Conservation (phyloP, 2,329 filamentous ascomycete genomes). For the Penicillium decumbens region DNA sequence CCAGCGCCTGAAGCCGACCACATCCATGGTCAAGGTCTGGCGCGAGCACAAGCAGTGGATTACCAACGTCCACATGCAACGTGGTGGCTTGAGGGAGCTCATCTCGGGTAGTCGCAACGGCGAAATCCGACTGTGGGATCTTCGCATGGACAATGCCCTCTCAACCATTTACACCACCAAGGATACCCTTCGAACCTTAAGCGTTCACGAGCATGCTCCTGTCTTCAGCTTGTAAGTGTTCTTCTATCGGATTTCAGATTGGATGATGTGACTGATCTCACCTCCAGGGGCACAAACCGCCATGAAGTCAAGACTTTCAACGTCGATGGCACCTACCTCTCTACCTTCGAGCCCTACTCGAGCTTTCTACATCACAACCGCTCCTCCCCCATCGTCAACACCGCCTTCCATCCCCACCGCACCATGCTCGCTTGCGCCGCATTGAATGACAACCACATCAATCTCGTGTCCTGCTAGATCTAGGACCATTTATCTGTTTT, state of each 20-base stretch:
- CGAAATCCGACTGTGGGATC: constrained; percentile 93
- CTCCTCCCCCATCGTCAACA: constrained; percentile 75
- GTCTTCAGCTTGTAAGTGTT: constrained; percentile 85
- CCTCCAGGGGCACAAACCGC: constrained; percentile 71
- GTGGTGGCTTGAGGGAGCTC: constrained; percentile 86
- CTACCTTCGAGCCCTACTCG: constrained; percentile 81
- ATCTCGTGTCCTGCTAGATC: constrained; percentile 67
- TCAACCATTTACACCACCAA: constrained; percentile 69
- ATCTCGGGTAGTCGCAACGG: constrained; percentile 87
- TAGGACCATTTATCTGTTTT: background rate
- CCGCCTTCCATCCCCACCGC: constrained; percentile 90
- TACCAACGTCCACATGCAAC: constrained; percentile 92
- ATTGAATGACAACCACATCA: constrained; percentile 82
- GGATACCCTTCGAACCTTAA: constrained; percentile 75
- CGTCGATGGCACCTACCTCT: constrained; percentile 72
- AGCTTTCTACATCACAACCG: constrained; percentile 79
- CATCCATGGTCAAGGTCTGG: constrained; percentile 95
- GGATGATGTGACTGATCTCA: constrained; percentile 10
- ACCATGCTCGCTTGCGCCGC: constrained; percentile 87
- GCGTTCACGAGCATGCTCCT: constrained; percentile 91
- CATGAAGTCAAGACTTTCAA: constrained; percentile 92
- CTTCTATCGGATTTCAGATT: background rate
- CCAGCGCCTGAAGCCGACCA: constrained; percentile 73
- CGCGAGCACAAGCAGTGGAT: constrained; percentile 96
- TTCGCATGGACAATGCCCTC: constrained; percentile 75